These are phyloP conservation scores for Trematosphaeria pertusa DNA, from an alignment of 2,329 filamentous ascomycete species.

Conservation along the genomic window DNA sequence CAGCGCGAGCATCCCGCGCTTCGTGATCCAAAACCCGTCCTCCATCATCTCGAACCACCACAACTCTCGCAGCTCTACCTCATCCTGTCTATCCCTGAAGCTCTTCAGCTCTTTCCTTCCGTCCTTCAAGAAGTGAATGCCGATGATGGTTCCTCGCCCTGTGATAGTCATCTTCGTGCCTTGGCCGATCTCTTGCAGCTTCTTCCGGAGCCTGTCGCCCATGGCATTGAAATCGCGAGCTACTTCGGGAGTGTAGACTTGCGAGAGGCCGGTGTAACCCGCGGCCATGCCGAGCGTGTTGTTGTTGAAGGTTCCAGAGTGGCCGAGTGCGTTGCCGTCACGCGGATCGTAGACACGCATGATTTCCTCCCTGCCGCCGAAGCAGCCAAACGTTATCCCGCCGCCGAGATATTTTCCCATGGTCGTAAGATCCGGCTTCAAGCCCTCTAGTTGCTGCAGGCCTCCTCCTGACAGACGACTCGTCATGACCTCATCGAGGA, in stretches of 20 bases:
- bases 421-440: conserved; percentile 58
- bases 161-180: conserved; percentile 48
- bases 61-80: conserved; percentile 38
- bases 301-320: conserved; percentile 74
- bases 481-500: conserved; percentile 67
- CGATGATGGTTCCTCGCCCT: conserved; percentile 46
- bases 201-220: conserved; percentile 40
- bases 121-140: conserved; percentile 44
- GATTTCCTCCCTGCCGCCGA: conserved; percentile 66
- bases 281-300: conserved; percentile 68
- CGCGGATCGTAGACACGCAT: conserved; percentile 66
- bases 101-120: conserved; percentile 36
- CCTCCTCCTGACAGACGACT: conserved; percentile 30
- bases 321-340: conserved; percentile 51
- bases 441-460: conserved; percentile 24
- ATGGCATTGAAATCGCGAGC: conserved; percentile 35
- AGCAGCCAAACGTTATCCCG: conserved; percentile 70
- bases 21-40: conserved; percentile 45
- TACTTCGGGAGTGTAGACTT: conserved; percentile 45
- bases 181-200: conserved; percentile 31
- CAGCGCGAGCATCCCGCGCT: conserved; percentile 45
- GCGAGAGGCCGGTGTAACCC: conserved; percentile 53
- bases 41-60: conserved; percentile 49
- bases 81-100: conserved; percentile 33
- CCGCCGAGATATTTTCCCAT: conserved; percentile 73